A percentile compares a stretch with the other conserved stretches of the same genome.
phyloP scores from a whole-genome alignment of 1,284 basidiomycete genomes.

The Fomes fomentarius region DNA sequence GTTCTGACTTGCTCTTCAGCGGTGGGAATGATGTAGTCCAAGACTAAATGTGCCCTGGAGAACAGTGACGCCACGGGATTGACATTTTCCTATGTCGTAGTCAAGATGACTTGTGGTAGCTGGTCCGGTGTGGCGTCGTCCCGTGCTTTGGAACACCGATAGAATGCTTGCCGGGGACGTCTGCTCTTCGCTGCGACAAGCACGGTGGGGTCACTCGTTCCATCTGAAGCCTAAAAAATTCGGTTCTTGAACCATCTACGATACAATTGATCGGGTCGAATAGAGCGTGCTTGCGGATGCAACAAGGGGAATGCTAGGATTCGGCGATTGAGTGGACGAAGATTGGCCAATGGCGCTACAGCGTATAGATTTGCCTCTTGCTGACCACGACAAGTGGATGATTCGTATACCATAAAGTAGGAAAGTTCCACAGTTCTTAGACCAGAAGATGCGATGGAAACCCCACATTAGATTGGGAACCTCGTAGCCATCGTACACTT shows the following conservation, averaged over 20 bases:
- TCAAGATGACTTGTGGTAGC: neutral
- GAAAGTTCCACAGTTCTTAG: neutral
- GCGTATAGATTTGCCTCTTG: neutral
- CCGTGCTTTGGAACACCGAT: too few relatives aligned
- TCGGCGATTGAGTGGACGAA: too few relatives aligned
- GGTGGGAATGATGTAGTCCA: neutral
- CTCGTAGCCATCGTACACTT: slow-evolving; percentile 9
- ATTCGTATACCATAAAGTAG: neutral
- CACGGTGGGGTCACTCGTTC: neutral
- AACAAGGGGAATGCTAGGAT: neutral
- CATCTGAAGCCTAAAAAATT: neutral
- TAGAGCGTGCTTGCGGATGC: neutral
- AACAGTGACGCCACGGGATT: too few relatives aligned
- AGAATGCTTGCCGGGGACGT: neutral
- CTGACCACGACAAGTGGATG: neutral
- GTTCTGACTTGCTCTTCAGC: neutral
- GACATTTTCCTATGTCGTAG: neutral
- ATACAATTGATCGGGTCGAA: neutral
- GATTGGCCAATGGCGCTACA: neutral
- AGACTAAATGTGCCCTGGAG: too few relatives aligned
- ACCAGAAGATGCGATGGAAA: too few relatives aligned
- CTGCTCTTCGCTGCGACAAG: neutral
- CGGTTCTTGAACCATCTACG: neutral
- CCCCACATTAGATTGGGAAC: too few relatives aligned
- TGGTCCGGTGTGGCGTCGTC: too few relatives aligned